These are phyloP conservation scores for Diplodia mutila DNA, from an alignment of 2,329 filamentous ascomycete genomes.

Conservation along the genomic window DNA sequence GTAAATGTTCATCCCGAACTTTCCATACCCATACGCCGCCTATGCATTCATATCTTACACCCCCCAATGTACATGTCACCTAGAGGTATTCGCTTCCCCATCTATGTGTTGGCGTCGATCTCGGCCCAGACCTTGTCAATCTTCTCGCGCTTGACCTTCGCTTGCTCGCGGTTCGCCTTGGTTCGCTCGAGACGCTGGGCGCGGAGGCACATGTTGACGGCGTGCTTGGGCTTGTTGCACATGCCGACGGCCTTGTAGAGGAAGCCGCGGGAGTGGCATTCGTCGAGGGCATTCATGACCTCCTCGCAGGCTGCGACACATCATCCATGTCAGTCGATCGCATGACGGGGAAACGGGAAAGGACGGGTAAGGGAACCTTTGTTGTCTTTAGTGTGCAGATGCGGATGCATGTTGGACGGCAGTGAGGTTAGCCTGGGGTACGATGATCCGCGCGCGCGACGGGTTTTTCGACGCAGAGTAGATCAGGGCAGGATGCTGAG, in stretches of 20 bases:
- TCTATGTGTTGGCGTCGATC: constrained; percentile 64
- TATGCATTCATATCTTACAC: constrained; percentile 21
- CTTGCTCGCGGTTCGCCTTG: constrained; percentile 71
- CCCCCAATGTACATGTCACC: background rate
- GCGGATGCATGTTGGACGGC: constrained; percentile 80
- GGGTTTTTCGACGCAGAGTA: background rate
- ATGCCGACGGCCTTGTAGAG: constrained; percentile 87
- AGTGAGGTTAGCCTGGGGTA: background rate
- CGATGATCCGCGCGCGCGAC: background rate
- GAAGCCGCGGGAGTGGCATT: constrained; percentile 92
- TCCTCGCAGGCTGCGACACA: constrained; percentile 78
- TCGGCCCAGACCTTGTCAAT: constrained; percentile 80
- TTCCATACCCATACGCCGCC: constrained; percentile 5
- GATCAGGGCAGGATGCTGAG: constrained; percentile 15
- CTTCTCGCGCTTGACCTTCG: constrained; percentile 70
- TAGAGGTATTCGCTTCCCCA: no score
- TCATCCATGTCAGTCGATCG: background rate
- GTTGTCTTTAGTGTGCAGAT: constrained; percentile 92
- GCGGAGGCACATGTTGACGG: constrained; percentile 83
- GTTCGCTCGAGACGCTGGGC: constrained; percentile 80
- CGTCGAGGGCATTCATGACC: constrained; percentile 89
- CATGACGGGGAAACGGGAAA: background rate
- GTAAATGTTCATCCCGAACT: background rate
- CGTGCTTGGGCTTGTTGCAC: constrained; percentile 84
- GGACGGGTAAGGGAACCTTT: constrained; percentile 60